Conservation (phyloP, 768 basidiomycete species). For the Boletus fagicola region DNA sequence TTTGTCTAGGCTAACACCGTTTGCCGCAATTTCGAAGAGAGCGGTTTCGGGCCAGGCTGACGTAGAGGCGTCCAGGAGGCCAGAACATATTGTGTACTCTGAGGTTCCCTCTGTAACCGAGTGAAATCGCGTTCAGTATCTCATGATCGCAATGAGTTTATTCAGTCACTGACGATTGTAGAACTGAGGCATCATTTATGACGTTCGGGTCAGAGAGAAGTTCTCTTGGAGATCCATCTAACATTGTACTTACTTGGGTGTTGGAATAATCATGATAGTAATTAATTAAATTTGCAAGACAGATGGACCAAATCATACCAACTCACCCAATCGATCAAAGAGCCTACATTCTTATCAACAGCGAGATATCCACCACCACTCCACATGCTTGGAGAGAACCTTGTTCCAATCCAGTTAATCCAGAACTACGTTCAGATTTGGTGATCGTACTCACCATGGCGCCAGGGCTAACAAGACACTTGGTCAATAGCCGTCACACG, state of each 20-base stretch:
- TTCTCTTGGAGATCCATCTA: no score
- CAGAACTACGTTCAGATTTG: not conserved
- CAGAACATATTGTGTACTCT: slow-evolving; percentile 40
- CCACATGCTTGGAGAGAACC: slow-evolving; percentile 23
- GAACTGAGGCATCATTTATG: slow-evolving; percentile 12
- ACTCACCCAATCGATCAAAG: slow-evolving; percentile 45
- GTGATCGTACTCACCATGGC: slow-evolving; percentile 14
- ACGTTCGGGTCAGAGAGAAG: not conserved
- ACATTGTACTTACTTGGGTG: slow-evolving; percentile 33
- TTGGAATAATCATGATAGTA: slow-evolving; percentile 24
- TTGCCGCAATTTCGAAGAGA: slow-evolving; percentile 49
- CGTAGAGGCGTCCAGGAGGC: slow-evolving; percentile 40
- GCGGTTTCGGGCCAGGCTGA: slow-evolving; percentile 42
- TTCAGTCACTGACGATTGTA: slow-evolving; percentile 25
- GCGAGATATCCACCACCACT: slow-evolving; percentile 36
- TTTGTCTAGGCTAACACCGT: slow-evolving; percentile 58
- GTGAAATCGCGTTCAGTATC: not conserved
- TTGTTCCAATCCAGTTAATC: not conserved
- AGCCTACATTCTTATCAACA: slow-evolving; percentile 37
- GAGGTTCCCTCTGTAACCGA: slow-evolving; percentile 32
- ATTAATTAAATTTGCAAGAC: not conserved
- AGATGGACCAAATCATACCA: not conserved
- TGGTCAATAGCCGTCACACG: not conserved
- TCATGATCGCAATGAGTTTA: not conserved
- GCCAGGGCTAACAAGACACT: slow-evolving; percentile 11